A percentile compares a stretch with the other conserved stretches of the same genome.
These are phyloP conservation scores for Oxytropis ochrocephala DNA, from an alignment of 306 rosid genomes.

Conservation along the genomic window DNA sequence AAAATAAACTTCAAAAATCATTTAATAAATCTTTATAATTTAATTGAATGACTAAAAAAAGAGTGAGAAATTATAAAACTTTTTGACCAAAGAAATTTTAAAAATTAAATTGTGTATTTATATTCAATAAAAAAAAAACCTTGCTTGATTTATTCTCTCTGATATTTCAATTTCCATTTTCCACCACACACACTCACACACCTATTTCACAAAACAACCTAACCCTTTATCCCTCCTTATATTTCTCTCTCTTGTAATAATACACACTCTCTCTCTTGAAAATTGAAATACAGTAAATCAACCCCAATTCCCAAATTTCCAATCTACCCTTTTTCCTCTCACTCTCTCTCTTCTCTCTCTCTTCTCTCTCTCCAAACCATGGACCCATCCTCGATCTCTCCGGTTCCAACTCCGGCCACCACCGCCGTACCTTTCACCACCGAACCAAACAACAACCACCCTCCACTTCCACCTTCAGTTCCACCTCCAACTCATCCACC, in stretches of 20 bases:
- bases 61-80: too few relatives aligned
- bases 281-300: neutral
- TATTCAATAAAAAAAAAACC: too few relatives aligned
- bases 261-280: conserved; percentile 10
- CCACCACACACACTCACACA: conserved; percentile 15
- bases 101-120: too few relatives aligned
- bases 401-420: neutral
- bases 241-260: conserved; percentile 1
- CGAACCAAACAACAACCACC: conserved; percentile 27
- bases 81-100: too few relatives aligned
- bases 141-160: neutral
- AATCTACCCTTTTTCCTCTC: conserved; percentile 26
- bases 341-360: neutral
- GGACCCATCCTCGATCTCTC: conserved; percentile 54
- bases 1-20: too few relatives aligned
- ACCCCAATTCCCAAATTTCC: conserved; percentile 21
- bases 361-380: conserved; percentile 20
- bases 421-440: conserved; percentile 23
- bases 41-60: too few relatives aligned
- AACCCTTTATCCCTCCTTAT: neutral
- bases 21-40: too few relatives aligned
- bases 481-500: conserved; percentile 42
- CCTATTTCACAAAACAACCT: conserved; percentile 32
- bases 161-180: neutral
- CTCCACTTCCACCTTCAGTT: neutral